Evolutionary conservation across 768 basidiomycete species (phyloP).

Genomic region (Suillus ampliporus): DNA sequence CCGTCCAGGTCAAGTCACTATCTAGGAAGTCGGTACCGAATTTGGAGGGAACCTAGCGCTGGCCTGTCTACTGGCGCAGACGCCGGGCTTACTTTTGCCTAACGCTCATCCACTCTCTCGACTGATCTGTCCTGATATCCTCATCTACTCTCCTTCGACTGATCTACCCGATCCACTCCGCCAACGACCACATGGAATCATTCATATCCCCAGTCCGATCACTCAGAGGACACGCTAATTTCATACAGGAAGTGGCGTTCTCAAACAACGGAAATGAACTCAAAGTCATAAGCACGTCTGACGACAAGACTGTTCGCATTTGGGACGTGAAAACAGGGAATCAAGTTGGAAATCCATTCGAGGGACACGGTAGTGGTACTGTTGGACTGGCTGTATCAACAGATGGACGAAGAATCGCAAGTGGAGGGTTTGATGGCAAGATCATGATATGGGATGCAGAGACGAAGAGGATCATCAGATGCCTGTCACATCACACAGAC

Average conservation of each 20-base stretch:
- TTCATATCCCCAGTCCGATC: not conserved
- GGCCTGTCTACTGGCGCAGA: too few species aligned
- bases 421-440: constrained; percentile 13
- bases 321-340: constrained; percentile 9
- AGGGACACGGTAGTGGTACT: constrained; percentile 8
- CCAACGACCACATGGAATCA: not conserved
- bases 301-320: constrained; percentile 6
- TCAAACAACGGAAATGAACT: not conserved
- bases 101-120: too few species aligned
- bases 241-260: not conserved
- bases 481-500: not conserved
- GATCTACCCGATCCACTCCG: not conserved
- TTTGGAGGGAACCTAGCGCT: too few species aligned
- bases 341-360: constrained; percentile 4
- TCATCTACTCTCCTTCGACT: too few species aligned
- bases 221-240: not conserved
- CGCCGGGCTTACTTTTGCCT: too few species aligned
- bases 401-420: constrained; percentile 16
- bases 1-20: too few species aligned
- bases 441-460: constrained; percentile 20
- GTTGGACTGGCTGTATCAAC: constrained; percentile 16
- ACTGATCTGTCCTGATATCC: too few species aligned
- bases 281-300: not conserved
- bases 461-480: constrained; percentile 32
- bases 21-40: too few species aligned